Evolutionary conservation across 2,329 filamentous ascomycete species (phyloP).

Genomic region (Acarospora socialis): DNA sequence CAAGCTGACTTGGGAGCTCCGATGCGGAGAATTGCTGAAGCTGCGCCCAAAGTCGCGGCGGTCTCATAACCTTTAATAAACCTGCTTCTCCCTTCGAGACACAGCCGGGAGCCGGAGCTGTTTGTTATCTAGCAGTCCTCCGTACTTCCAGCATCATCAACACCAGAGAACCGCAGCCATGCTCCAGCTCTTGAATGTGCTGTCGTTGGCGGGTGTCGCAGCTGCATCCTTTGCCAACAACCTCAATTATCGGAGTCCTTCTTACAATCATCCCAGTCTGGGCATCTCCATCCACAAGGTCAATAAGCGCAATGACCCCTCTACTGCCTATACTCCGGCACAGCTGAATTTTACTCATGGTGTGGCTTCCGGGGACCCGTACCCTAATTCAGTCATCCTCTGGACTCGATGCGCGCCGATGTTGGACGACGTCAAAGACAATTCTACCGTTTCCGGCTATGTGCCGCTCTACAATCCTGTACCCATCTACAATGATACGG

Average conservation of each 20-base stretch:
- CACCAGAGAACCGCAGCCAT: too few relatives aligned
- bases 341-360: constrained; percentile 52
- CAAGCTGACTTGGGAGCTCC: too few relatives aligned
- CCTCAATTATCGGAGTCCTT: constrained; percentile 55
- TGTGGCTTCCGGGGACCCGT: constrained; percentile 36
- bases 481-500: constrained; percentile 28
- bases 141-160: too few relatives aligned
- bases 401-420: constrained; percentile 30
- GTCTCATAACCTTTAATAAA: too few relatives aligned
- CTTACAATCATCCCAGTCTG: constrained; percentile 46
- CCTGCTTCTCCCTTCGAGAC: too few relatives aligned
- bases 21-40: too few relatives aligned
- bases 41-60: too few relatives aligned
- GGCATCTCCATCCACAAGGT: constrained; percentile 52
- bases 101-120: too few relatives aligned
- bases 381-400: constrained; percentile 29
- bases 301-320: constrained; percentile 38
- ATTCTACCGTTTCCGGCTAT: constrained; percentile 42
- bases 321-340: constrained; percentile 29
- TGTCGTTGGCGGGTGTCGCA: constrained; percentile 11
- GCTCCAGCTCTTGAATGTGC: constrained; percentile 9
- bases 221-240: constrained; percentile 30
- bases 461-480: constrained; percentile 36
- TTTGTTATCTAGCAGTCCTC: too few relatives aligned
- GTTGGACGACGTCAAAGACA: constrained; percentile 33